Percentiles rank a stretch among this genome's conserved stretches.
phyloP scores from a whole-genome alignment of 495 filamentous ascomycete species.

The Terfezia claveryi region DNA sequence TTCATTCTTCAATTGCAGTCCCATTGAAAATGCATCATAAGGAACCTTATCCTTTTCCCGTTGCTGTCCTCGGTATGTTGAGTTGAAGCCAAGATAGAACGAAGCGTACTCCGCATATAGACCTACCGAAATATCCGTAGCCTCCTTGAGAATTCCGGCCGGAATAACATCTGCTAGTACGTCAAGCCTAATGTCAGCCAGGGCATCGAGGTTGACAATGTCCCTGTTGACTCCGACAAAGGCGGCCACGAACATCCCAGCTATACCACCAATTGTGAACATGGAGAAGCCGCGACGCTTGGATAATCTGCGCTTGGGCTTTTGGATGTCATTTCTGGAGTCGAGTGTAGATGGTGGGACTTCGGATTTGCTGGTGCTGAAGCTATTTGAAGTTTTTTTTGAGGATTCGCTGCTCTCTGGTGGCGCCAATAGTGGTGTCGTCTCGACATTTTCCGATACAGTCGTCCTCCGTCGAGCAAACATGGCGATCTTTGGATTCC shows the following conservation, averaged over 20 bases:
- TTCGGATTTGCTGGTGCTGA: no score
- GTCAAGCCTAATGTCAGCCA: slow-evolving; percentile 14
- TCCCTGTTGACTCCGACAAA: slow-evolving; percentile 15
- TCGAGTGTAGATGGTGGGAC: no score
- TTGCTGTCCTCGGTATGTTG: slow-evolving; percentile 27
- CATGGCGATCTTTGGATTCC: no score
- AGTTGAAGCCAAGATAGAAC: background rate
- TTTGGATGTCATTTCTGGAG: no score
- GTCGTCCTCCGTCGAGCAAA: no score
- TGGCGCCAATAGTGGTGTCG: no score
- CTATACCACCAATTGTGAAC: slow-evolving; percentile 15
- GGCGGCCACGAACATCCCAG: slow-evolving; percentile 11
- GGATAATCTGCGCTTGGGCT: background rate
- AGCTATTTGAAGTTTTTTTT: no score
- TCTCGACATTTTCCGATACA: no score
- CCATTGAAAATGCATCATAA: slow-evolving; percentile 84
- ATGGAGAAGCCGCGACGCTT: slow-evolving; percentile 16
- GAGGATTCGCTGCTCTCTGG: no score
- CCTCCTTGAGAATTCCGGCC: slow-evolving; percentile 44
- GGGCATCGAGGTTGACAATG: slow-evolving; percentile 5
- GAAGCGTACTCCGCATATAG: slow-evolving; percentile 4
- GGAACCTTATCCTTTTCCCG: slow-evolving; percentile 68
- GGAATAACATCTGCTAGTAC: slow-evolving; percentile 43
- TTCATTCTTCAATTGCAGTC: slow-evolving; percentile 58
- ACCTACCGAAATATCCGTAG: slow-evolving; percentile 43